phyloP scores from a whole-genome alignment of 2,329 filamentous ascomycete genomes.

The Rhynchosporium agropyri region DNA sequence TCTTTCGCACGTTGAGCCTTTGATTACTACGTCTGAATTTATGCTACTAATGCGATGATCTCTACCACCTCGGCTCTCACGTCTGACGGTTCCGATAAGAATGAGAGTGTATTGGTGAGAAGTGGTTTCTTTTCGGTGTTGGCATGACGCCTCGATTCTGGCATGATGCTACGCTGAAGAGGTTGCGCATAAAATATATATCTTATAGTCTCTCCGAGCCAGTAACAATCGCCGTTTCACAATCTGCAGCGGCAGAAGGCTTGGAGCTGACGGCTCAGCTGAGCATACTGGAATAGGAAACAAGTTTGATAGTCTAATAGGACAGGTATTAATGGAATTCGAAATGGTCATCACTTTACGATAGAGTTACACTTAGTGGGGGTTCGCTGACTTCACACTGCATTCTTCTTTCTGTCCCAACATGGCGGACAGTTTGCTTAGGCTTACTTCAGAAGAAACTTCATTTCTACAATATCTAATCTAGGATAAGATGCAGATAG shows the following conservation, averaged over 20 bases:
- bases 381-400: too few relatives aligned
- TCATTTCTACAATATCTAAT: too few relatives aligned
- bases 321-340: too few relatives aligned
- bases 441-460: too few relatives aligned
- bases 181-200: constrained; percentile 15
- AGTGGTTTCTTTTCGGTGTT: background rate
- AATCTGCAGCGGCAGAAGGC: constrained; percentile 17
- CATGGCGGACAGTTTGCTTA: too few relatives aligned
- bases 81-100: constrained; percentile 2
- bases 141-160: background rate
- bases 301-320: background rate
- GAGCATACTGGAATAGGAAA: constrained; percentile 7
- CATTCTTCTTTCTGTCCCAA: too few relatives aligned
- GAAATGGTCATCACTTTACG: too few relatives aligned
- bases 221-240: constrained; percentile 7
- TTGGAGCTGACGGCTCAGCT: constrained; percentile 15
- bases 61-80: background rate
- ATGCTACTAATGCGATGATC: background rate
- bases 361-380: too few relatives aligned
- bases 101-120: background rate
- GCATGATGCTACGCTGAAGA: constrained; percentile 16
- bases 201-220: constrained; percentile 11
- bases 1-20: constrained; percentile 12
- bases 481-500: too few relatives aligned
- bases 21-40: background rate